Evolutionary conservation across 305 asterid species (phyloP), one percentile per base, ranked within the genome.

Genomic region (Euphrasia arctica): DNA sequence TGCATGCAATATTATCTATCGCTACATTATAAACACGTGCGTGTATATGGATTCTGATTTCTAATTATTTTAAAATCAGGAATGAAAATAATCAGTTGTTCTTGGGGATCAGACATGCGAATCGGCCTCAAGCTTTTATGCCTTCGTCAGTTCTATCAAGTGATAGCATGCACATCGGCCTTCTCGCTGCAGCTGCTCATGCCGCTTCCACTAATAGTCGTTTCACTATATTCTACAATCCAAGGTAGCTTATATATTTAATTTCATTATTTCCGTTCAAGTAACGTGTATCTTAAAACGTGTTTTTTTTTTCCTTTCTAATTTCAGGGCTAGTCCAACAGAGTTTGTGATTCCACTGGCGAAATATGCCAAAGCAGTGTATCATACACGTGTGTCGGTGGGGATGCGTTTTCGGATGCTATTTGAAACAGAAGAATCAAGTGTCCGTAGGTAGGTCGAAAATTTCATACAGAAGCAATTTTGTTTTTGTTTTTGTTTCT

Each of bases 171-270:
- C 97, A 92, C 79, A 89, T 92, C 52, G 98, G 98, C 61, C 96
- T 92, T 75, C 95, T 92, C 72, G 98, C 98, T 64, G 97, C 97
- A 10, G 98, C 98, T 55, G 98, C 98, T 67, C 98, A 92, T 76
- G 98, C 98, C 13, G 93, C 97, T 18, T 85, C 95, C n/a, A 92
- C 96, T 28, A 87, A 81, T 72, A 92, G 94, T 54, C 97, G 96
- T 54, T 93, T 90, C 79, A 87, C 94, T 41, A 82, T 93, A 70
- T 93, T 87, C 77, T 93, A 81, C 77, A 93, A 93, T 76, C 98
- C 98, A 49, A 86, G 98, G 98, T 93, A 72, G 71, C 9, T 62
- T 27, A 47, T n/a, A 28, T 36, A 43, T 2, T 39, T 34, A 0
- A 14, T 7, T 5, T n/a, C 22, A 12, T 49, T 18, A 32, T 72